Percentiles rank a stretch among this genome's conserved stretches.
Conservation (phyloP, 176 grass and related monocot species). For the Musa schizocarpa region DNA sequence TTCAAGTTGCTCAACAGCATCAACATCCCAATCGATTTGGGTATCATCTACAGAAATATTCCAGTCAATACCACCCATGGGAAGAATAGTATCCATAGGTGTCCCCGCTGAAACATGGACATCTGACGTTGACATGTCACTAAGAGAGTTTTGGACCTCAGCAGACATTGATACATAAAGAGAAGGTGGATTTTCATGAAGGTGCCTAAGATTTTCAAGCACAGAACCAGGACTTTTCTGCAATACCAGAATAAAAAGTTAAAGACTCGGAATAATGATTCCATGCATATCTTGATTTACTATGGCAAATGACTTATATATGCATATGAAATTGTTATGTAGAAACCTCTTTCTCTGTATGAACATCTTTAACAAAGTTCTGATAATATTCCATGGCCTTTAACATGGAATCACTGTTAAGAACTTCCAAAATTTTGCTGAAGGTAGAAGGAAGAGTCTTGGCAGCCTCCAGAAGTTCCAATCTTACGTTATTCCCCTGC, state of each 20-base stretch:
- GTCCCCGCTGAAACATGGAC: constrained; percentile 17
- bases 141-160: constrained; percentile 55
- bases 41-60: constrained; percentile 66
- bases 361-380: constrained; percentile 70
- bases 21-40: constrained; percentile 92
- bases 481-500: constrained; percentile 62
- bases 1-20: constrained; percentile 58
- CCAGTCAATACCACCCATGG: constrained; percentile 76
- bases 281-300: not conserved
- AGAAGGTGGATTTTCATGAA: constrained; percentile 59
- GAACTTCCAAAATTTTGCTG: constrained; percentile 60
- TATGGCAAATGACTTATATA: too few species aligned
- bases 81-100: constrained; percentile 29
- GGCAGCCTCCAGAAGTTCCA: constrained; percentile 75
- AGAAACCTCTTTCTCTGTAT: constrained; percentile 77
- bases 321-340: constrained; percentile 4
- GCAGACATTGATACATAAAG: constrained; percentile 55
- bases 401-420: constrained; percentile 57
- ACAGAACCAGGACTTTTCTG: constrained; percentile 46
- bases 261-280: not conserved
- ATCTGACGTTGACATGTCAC: constrained; percentile 27
- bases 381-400: constrained; percentile 65
- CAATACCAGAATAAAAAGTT: constrained; percentile 24
- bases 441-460: constrained; percentile 75
- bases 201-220: constrained; percentile 49